A percentile compares a stretch with the other conserved stretches of the same genome.
These are phyloP conservation scores for Hypoxylon sp. DNA, from an alignment of 2,329 filamentous ascomycete genomes.

Conservation along the genomic window DNA sequence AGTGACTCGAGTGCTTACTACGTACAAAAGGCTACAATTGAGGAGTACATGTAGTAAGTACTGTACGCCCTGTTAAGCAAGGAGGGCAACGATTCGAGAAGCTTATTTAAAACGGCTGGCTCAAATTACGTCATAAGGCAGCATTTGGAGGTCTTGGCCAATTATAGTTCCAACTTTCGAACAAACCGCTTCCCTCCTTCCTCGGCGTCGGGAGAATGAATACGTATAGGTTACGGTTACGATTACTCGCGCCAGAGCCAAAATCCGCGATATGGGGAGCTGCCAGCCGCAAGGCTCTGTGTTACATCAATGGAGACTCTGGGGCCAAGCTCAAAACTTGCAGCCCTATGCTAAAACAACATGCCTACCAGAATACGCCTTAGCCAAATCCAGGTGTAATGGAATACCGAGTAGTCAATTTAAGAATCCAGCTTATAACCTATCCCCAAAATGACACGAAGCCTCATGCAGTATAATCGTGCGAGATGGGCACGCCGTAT, in stretches of 20 bases:
- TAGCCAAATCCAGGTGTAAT: slow-evolving; percentile 5
- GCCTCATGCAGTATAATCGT: slow-evolving; percentile 27
- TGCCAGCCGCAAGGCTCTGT: slow-evolving; percentile 36
- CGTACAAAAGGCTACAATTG: slow-evolving; percentile 11
- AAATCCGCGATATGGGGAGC: slow-evolving; percentile 7
- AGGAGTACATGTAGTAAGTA: slow-evolving; percentile 19
- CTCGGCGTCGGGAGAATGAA: slow-evolving; percentile 19
- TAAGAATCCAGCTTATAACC: neutral
- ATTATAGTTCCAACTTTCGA: slow-evolving; percentile 32
- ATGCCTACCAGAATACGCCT: neutral
- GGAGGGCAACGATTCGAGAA: slow-evolving; percentile 11
- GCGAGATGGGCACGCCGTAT: slow-evolving; percentile 3
- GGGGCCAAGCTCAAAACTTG: neutral
- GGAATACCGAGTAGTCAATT: neutral
- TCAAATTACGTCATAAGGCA: slow-evolving; percentile 36
- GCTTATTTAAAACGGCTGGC: slow-evolving; percentile 19
- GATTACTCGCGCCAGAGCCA: slow-evolving; percentile 25
- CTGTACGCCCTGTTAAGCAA: neutral
- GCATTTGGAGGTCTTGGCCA: slow-evolving; percentile 35
- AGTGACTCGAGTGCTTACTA: slow-evolving; percentile 34
- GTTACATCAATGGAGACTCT: slow-evolving; percentile 19
- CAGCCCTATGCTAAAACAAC: slow-evolving; percentile 27
- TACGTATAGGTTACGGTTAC: slow-evolving; percentile 28
- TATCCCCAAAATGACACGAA: slow-evolving; percentile 20
- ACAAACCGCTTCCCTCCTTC: slow-evolving; percentile 14